Conservation (phyloP, 2,329 filamentous ascomycete genomes). For the Alternaria arborescens region DNA sequence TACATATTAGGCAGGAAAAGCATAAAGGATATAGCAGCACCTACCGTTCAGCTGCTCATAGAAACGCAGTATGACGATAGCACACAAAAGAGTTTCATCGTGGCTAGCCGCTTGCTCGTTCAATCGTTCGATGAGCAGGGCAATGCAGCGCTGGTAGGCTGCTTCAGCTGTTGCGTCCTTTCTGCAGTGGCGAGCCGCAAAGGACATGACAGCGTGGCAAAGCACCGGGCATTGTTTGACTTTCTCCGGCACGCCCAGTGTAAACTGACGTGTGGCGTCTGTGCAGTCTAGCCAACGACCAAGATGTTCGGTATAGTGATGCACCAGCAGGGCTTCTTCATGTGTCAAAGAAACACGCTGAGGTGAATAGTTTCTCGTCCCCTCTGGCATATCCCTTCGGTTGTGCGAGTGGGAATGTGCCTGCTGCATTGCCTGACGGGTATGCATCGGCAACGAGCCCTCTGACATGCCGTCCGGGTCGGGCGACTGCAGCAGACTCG, state of each 20-base stretch:
- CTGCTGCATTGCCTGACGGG: conserved; percentile 6
- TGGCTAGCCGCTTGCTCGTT: conserved; percentile 36
- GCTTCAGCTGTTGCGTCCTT: conserved; percentile 30
- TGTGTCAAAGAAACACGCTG: conserved; percentile 27
- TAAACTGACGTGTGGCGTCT: conserved; percentile 43
- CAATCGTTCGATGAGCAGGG: conserved; percentile 41
- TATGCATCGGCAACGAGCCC: conserved; percentile 4
- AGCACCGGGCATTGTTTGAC: conserved; percentile 40
- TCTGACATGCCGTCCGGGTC: conserved; percentile 9
- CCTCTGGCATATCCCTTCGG: conserved; percentile 1
- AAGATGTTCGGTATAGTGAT: conserved; percentile 42
- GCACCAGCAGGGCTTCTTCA: conserved; percentile 38
- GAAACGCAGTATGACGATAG: conserved; percentile 45
- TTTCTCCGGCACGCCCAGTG: conserved; percentile 38
- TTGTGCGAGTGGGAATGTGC: background rate
- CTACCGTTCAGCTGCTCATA: conserved; percentile 44
- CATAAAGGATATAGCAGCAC: background rate
- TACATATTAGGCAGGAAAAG: conserved; percentile 8
- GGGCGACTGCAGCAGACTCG: conserved; percentile 21
- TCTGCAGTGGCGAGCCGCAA: conserved; percentile 39
- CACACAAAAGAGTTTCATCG: conserved; percentile 41
- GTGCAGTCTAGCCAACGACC: conserved; percentile 46
- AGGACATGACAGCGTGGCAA: conserved; percentile 40
- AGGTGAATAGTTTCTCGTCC: conserved; percentile 9
- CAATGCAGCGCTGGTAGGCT: conserved; percentile 42